Evolutionary conservation across 139 green algal genomes (phyloP), one percentile per base, ranked within the genome.

Genomic region (Dunaliella sp.): DNA sequence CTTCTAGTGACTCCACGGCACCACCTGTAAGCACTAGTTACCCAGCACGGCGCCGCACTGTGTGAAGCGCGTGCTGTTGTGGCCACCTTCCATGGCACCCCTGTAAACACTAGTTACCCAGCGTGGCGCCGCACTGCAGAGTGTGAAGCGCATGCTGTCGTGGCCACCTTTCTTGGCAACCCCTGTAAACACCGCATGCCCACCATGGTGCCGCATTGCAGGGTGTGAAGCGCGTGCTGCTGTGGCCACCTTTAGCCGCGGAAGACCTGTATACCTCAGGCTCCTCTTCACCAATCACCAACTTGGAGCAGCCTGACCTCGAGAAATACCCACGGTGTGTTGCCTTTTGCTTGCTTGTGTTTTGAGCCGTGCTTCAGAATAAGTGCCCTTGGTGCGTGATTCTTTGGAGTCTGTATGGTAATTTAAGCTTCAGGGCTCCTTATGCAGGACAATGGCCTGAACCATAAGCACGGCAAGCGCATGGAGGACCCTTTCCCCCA

Each of bases 111-210:
- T 2, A 33, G 16, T 33, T 79, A 22, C 12, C 21, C 73, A 79
- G 22, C 73, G 28, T 79, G 73, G 3, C 28, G n/a, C 73, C 12
- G 80, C 80, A 59, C n/a, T 88, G 3, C 1, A 81, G 35, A 91
- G 92, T 33, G 83, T 74, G 76, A 95, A 95, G 89, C 84, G 82
- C 3, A 84, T 94, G 58, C 86, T 91, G 59, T 81, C 94, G 80
- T 94, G 91, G 86, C 88, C 87, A 3, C 92, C n/a, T n/a, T n/a
- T n/a, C n/a, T n/a, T n/a, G n/a, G n/a, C n/a, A n/a, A n/a, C n/a
- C n/a, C n/a, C n/a, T n/a, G n/a, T n/a, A n/a, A 79, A 79, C 30
- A 36, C 3, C 12, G 21, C 73, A 36, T 79, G 73, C 12, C 21
- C 73, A 79, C 2, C 73, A 79, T 79, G 73, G 3, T 79, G n/a